Base-by-base conservation (phyloP, 2,329 filamentous ascomycete species). In the Beauveria brongniartii region DNA sequence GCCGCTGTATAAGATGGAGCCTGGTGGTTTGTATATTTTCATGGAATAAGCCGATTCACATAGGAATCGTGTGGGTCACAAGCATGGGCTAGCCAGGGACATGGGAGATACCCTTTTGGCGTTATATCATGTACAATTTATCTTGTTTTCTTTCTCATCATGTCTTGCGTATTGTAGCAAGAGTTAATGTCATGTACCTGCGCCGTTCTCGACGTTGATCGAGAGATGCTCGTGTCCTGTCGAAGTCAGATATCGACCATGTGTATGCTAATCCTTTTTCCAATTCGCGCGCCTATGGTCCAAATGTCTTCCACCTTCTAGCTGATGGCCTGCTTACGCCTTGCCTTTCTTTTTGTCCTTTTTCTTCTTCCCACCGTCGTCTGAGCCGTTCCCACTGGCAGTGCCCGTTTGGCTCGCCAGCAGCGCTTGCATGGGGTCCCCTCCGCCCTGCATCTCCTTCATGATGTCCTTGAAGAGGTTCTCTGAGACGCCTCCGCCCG, bases 401-500 rank as follows among this genome's bases (percentile, higher is more conserved):
- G 65, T 67, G 14, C 69, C 67, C 16, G 63, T 71, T 52, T 69
- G 71, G 34, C 68, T 73, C 8, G 72, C 75, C 75, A 77, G 77
- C 61, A 77, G 64, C 43, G 75, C 77, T 8, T 72, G 69, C 77
- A 79, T 78, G 8, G 74, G 75, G 46, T 80, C 78, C 0, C 75
- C 79, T 2, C 74, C 76, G 3, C 74, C 73, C 69, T 81, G 79
- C 91, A 97, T 96, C 77, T 95, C 91, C 69, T 86, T 88, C 92
- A 97, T 96, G 81, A 97, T 96, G 67, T 97, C 92, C 78, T 94
- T 91, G 70, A 97, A 86, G 64, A 97, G 85, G 70, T 97, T 96
- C 74, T 99, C 94, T 64, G 86, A 92, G 12, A 97, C 91, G 41
- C 94, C 94, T 12, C 94, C 94, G 9, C 94, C 94, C 59, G 90